Base-by-base conservation (phyloP, 768 basidiomycete genomes). In the Psilocybe subaeruginosa region DNA sequence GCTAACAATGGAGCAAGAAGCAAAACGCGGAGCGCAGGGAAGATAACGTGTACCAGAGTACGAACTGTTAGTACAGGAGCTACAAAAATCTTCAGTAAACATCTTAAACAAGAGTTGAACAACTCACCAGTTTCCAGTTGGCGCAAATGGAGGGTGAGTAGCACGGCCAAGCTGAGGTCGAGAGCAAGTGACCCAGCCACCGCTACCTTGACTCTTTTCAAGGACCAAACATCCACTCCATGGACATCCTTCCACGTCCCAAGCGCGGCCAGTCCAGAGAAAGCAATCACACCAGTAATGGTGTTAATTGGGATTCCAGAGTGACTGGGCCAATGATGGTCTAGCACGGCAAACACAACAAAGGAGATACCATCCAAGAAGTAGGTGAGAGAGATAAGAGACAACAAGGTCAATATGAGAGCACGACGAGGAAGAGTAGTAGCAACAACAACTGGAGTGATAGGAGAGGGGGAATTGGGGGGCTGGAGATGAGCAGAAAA, bases 181-280 rank as follows among this genome's bases (percentile, higher is more conserved):
- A 90, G 69, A 4, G 70, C 76, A 49, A 91, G 72, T 9, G 89
- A 81, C 47, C 80, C 63, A 17, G 82, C 71, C 35, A 91, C 74
- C 47, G 85, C 81, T 6, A 77, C 48, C 70, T 81, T 90, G 66
- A 92, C 72, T 50, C 85, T 81, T 62, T 71, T 84, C 66, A 85
- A 70, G 35, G 79, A 81, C 91, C 90, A 92, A 16, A 91, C 85
- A 41, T 85, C 78, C 37, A 87, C 80, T 37, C 89, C 89, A 31
- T 85, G 82, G 57, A 90, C 77, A 63, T 92, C 91, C 74, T 93
- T 92, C 85, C 87, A 93, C 11, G 90, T 82, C 8, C 92, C 92
- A 47, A 92, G 76, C 8, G 86, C 85, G 12, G 91, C 89, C 52
- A 94, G 77, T 39, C 89, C 88, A 37, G 86, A 77, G 66, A 91